A percentile compares a stretch with the other conserved stretches of the same genome.
phyloP scores from a whole-genome alignment of 1,284 basidiomycete species.

The Earliella scabrosa region DNA sequence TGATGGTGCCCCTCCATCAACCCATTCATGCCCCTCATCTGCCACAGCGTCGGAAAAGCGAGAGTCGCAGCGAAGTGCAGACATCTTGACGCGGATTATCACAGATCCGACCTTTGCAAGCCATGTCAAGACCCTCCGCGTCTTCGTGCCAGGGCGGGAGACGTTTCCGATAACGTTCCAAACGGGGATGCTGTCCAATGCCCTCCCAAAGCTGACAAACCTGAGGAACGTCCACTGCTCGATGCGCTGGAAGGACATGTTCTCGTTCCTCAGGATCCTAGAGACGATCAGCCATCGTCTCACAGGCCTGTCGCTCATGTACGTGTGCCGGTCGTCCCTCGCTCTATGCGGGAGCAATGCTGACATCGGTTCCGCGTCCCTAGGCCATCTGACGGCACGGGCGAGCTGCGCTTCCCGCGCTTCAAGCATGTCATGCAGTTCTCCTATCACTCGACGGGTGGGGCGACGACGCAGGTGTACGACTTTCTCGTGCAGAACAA shows the following conservation, averaged over 20 bases:
- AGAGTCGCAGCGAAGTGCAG: conserved; percentile 69
- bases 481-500: conserved; percentile 59
- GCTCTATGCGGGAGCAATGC: background rate
- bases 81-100: conserved; percentile 70
- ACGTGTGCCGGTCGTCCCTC: conserved; percentile 27
- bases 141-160: conserved; percentile 56
- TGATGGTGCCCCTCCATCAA: conserved; percentile 3
- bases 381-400: conserved; percentile 54
- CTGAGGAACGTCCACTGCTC: conserved; percentile 63
- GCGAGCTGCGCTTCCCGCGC: conserved; percentile 57
- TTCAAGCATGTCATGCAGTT: conserved; percentile 65
- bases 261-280: conserved; percentile 54
- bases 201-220: conserved; percentile 62
- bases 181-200: conserved; percentile 73
- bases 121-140: conserved; percentile 58
- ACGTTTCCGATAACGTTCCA: conserved; percentile 64
- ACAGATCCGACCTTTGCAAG: conserved; percentile 61
- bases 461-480: conserved; percentile 42
- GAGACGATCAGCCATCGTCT: conserved; percentile 55
- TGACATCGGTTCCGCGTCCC: background rate
- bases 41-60: conserved; percentile 44
- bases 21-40: conserved; percentile 1
- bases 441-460: conserved; percentile 49
- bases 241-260: conserved; percentile 58
- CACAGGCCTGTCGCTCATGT: conserved; percentile 59